Conservation (phyloP, 179 eudicot species). For the Dionaea muscipula region DNA sequence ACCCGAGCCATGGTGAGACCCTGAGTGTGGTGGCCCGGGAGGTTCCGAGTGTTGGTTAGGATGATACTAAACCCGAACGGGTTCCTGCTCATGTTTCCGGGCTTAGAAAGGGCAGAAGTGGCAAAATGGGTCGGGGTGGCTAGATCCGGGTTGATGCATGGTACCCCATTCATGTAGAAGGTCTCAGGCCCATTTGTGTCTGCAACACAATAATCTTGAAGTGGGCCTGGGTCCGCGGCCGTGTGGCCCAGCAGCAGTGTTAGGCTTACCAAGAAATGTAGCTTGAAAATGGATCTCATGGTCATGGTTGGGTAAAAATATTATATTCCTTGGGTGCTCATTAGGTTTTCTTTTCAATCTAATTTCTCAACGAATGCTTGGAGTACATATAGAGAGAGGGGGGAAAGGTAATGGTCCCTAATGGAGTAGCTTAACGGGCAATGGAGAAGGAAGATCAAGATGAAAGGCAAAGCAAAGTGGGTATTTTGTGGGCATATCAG, state of each 20-base stretch:
- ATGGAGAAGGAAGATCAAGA: constrained; percentile 11
- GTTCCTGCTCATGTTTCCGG: constrained; percentile 39
- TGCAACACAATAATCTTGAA: constrained; percentile 70
- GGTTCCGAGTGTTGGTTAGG: constrained; percentile 35
- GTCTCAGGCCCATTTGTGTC: constrained; percentile 25
- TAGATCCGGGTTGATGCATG: constrained; percentile 43
- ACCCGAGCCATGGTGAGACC: constrained; percentile 67
- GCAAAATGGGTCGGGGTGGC: constrained; percentile 49
- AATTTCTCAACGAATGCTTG: neutral
- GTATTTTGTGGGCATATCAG: neutral
- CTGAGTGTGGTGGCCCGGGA: constrained; percentile 66
- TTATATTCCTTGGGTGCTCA: neutral
- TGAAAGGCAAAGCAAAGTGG: constrained; percentile 13
- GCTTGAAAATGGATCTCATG: constrained; percentile 16
- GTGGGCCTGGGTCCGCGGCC: constrained; percentile 54
- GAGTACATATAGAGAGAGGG: neutral
- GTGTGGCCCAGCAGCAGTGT: constrained; percentile 10
- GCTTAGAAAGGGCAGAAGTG: constrained; percentile 53
- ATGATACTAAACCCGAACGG: constrained; percentile 48
- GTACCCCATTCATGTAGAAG: constrained; percentile 31
- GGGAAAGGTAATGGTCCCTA: neutral
- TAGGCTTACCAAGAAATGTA: constrained; percentile 13
- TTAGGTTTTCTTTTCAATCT: too few relatives aligned
- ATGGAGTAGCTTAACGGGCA: constrained; percentile 35
- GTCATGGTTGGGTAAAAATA: too few relatives aligned